Base-by-base conservation (phyloP, 2,329 filamentous ascomycete species). In the Botrytis cinerea region DNA sequence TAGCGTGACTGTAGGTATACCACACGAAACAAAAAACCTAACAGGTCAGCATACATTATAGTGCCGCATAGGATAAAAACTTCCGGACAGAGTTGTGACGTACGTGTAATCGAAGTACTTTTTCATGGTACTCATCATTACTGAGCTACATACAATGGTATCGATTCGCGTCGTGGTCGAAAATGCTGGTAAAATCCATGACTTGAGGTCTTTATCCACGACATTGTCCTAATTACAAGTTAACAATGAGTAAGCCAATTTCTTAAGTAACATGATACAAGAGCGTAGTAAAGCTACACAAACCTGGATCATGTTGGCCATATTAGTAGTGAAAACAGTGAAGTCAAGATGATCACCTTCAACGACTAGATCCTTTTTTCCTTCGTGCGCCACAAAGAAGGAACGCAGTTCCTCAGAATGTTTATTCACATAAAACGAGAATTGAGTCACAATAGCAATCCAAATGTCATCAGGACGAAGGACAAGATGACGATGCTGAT, bases 11-110 rank as follows among this genome's bases (percentile, higher is more conserved):
- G 51, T 57, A 57, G 51, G 51, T 57, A 57, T 57, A 28, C 51
- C 51, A 57, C 51, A 57, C 16, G 0, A 0, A 28, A 18, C 0
- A 8, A 8, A 0, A 32, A 2, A 28, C 6, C 51, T 57, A 57
- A 28, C n/a, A 57, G 6, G 6, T 57, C 8, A 57, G 8, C n/a
- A 57, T 9, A 32, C 6, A 9, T 57, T 57, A 57, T 32, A n/a
- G 51, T 57, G 51, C n/a, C n/a, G 16, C n/a, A 28, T 28, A 18
- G n/a, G 14, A 57, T 28, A 57, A 32, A 28, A 57, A 6, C 2
- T 28, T 57, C 51, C 4, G 7, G n/a, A 18, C 6, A 57, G 14
- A 18, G n/a, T 25, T 14, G 7, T 57, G n/a, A 57, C 51, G n/a
- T 57, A 57, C 51, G 1, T 32, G n/a, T 57, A 57, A 28, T 9